Evolutionary conservation across 768 basidiomycete species (phyloP).

Genomic region (Lactifluus echinatus): DNA sequence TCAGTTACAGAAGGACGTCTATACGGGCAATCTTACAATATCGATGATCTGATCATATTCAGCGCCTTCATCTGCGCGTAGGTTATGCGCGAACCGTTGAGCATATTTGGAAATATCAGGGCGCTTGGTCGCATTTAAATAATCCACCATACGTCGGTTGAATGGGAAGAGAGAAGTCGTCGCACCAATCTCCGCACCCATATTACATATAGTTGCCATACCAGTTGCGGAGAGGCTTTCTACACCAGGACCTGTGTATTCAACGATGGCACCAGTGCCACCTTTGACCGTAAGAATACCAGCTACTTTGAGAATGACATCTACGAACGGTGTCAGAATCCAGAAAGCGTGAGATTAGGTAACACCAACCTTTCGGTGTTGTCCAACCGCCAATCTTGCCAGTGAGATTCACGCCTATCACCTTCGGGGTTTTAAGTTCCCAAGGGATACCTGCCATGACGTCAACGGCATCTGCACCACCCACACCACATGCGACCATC

Average conservation of each 20-base stretch:
- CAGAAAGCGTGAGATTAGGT: not conserved
- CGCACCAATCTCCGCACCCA: conserved; percentile 99
- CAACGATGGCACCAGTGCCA: conserved; percentile 97
- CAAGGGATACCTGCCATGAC: conserved; percentile 98
- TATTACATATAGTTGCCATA: conserved; percentile 99
- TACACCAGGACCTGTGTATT: conserved; percentile 92
- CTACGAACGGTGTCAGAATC: conserved; percentile 32
- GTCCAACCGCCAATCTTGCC: conserved; percentile 97
- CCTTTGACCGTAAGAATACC: conserved; percentile 99
- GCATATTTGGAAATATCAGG: conserved; percentile 83
- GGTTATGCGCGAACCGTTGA: conserved; percentile 80
- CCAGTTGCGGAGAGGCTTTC: conserved; percentile 96
- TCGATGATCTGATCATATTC: conserved; percentile 94
- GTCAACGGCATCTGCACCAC: conserved; percentile 98
- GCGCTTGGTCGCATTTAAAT: conserved; percentile 94
- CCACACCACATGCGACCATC: conserved; percentile 99
- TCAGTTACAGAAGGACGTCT: not conserved
- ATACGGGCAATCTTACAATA: conserved; percentile 47
- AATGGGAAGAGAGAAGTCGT: conserved; percentile 99
- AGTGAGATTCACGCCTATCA: conserved; percentile 93
- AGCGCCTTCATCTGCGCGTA: conserved; percentile 76
- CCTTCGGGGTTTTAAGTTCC: conserved; percentile 99
- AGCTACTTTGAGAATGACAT: conserved; percentile 98
- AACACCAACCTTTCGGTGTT: conserved; percentile 75
- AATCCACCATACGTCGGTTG: conserved; percentile 90